These are phyloP conservation scores for Penicillium sp. DNA, from an alignment of 2,329 filamentous ascomycete species.

Conservation along the genomic window DNA sequence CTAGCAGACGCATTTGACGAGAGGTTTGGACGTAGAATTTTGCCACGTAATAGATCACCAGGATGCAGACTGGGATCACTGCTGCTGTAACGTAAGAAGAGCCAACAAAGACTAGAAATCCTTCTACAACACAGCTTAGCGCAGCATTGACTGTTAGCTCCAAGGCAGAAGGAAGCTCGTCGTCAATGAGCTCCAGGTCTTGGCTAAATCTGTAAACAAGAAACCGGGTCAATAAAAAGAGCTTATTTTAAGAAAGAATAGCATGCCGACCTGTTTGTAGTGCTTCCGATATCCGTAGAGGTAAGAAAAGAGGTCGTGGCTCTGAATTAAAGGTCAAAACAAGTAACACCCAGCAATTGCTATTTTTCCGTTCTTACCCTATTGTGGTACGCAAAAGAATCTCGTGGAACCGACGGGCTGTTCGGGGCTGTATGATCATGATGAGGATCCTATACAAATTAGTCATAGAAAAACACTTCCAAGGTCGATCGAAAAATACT, in stretches of 20 bases:
- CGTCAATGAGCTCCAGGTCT: conserved; percentile 34
- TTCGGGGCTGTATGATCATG: conserved; percentile 24
- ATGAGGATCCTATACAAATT: conserved; percentile 14
- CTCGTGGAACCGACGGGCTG: conserved; percentile 22
- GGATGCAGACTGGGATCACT: conserved; percentile 40
- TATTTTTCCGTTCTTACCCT: conserved; percentile 6
- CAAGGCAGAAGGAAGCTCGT: conserved; percentile 27
- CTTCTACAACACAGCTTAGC: conserved; percentile 32
- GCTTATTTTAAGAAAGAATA: too few species aligned
- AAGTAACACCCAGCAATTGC: neutral
- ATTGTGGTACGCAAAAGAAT: conserved; percentile 20
- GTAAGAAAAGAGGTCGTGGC: conserved; percentile 34
- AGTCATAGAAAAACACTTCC: neutral
- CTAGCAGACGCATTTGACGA: conserved; percentile 52
- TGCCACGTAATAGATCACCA: conserved; percentile 45
- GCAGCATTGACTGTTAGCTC: conserved; percentile 21
- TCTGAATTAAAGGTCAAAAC: conserved; percentile 9
- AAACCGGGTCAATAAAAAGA: neutral
- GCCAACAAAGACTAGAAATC: conserved; percentile 37
- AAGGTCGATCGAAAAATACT: neutral
- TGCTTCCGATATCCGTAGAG: conserved; percentile 20
- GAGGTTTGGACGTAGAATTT: conserved; percentile 51
- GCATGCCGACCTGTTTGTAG: conserved; percentile 19
- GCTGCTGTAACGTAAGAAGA: conserved; percentile 40
- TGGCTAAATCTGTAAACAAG: conserved; percentile 29